These are phyloP conservation scores for Cystobasidium pallidum DNA, from an alignment of 1,284 basidiomycete genomes.

Conservation along the genomic window DNA sequence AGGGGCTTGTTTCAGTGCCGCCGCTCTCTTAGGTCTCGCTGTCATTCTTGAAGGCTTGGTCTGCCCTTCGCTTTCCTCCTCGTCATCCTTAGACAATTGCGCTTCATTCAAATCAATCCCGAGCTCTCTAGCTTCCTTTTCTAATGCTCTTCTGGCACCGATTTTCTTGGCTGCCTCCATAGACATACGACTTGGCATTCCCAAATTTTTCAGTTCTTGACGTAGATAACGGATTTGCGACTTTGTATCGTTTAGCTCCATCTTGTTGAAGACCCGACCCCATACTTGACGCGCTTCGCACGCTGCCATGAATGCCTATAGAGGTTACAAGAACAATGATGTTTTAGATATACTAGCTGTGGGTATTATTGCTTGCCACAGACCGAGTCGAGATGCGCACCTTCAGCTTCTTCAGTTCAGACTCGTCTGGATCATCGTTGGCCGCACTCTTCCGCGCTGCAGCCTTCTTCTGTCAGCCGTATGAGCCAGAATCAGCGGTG, in stretches of 20 bases:
- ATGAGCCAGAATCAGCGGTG: neutral
- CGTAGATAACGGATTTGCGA: slow-evolving; percentile 31
- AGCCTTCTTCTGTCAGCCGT: slow-evolving; percentile 6
- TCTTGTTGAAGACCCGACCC: slow-evolving; percentile 26
- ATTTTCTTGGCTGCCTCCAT: slow-evolving; percentile 42
- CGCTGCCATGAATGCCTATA: slow-evolving; percentile 32
- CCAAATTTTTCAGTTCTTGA: slow-evolving; percentile 30
- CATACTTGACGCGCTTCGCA: slow-evolving; percentile 38
- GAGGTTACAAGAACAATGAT: neutral
- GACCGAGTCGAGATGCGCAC: too few relatives aligned
- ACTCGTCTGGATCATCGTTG: slow-evolving; percentile 23
- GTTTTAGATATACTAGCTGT: too few relatives aligned
- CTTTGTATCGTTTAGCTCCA: neutral
- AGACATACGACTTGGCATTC: slow-evolving; percentile 35
- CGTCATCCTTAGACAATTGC: neutral
- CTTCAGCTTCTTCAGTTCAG: slow-evolving; percentile 42
- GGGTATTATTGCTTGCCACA: too few relatives aligned
- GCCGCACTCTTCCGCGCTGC: slow-evolving; percentile 12
- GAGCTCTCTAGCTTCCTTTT: slow-evolving; percentile 38
- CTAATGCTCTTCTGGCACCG: slow-evolving; percentile 33
- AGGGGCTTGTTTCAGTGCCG: slow-evolving; percentile 22
- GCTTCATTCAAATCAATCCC: slow-evolving; percentile 12
- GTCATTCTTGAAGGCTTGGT: neutral
- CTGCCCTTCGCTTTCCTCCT: slow-evolving; percentile 6
- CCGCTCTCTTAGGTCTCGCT: slow-evolving; percentile 31